Evolutionary conservation across 176 grass and related monocot genomes (phyloP).

Genomic region (Echinochloa phyllopogon): DNA sequence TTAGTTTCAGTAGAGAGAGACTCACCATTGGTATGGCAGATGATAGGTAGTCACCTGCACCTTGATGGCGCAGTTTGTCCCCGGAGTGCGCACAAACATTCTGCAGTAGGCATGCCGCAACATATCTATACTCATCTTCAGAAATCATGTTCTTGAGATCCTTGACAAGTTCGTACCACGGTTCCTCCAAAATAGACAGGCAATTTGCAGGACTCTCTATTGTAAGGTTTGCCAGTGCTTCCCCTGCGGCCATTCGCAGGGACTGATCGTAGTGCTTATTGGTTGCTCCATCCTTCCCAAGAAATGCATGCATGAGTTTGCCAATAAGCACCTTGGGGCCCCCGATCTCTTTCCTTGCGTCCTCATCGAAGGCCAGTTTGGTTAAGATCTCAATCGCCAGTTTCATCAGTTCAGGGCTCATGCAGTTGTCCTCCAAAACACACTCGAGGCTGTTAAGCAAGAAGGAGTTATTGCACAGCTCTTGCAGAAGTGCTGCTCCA

Average conservation of each 20-base stretch:
- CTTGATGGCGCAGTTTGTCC: not conserved
- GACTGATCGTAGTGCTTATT: not conserved
- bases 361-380: slow-evolving; percentile 15
- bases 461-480: not conserved
- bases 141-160: not conserved
- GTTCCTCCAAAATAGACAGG: not conserved
- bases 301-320: slow-evolving; percentile 8
- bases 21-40: not conserved
- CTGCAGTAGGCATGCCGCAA: not conserved
- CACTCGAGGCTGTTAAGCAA: not conserved
- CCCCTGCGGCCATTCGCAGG: not conserved
- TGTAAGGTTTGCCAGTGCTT: slow-evolving; percentile 12
- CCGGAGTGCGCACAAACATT: not conserved
- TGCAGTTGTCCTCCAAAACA: slow-evolving; percentile 4
- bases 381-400: not conserved
- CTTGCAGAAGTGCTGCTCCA: not conserved
- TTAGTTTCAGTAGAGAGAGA: not conserved
- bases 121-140: not conserved
- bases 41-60: not conserved
- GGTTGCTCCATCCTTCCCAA: not conserved
- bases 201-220: not conserved
- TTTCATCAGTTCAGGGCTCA: not conserved
- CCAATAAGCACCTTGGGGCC: not conserved
- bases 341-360: not conserved
- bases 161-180: slow-evolving; percentile 3